These are phyloP conservation scores for Ogataea minuta DNA, from an alignment of 805 yeast genomes.

Conservation along the genomic window DNA sequence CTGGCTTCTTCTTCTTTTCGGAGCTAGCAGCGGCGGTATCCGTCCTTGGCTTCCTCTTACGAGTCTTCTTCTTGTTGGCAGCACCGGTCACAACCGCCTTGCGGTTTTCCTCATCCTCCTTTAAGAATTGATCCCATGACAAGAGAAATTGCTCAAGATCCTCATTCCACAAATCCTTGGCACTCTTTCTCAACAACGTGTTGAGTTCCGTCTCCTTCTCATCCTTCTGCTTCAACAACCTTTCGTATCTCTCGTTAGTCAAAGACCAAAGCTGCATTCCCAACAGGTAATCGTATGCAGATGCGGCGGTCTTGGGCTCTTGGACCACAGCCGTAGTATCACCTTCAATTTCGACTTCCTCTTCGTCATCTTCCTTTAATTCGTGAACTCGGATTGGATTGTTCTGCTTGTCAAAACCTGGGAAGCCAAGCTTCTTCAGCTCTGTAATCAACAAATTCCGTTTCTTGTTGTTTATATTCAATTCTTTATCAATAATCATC, in stretches of 20 bases:
- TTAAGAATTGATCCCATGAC: constrained; percentile 67
- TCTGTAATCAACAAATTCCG: constrained; percentile 61
- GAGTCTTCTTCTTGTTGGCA: constrained; percentile 38
- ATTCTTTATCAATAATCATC: constrained; percentile 74
- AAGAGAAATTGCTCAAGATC: constrained; percentile 75
- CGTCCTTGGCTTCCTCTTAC: constrained; percentile 31
- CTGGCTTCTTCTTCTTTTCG: constrained; percentile 15
- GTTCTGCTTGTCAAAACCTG: constrained; percentile 70
- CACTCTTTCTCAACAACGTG: constrained; percentile 58
- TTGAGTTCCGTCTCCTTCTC: constrained; percentile 72
- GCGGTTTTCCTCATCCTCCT: constrained; percentile 61
- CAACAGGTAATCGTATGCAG: constrained; percentile 80
- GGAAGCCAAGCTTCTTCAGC: constrained; percentile 64
- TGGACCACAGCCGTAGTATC: constrained; percentile 40
- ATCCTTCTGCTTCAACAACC: constrained; percentile 67
- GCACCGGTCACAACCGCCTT: constrained; percentile 47
- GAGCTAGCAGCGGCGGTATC: constrained; percentile 8
- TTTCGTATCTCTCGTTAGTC: constrained; percentile 85
- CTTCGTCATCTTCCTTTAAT: constrained; percentile 41
- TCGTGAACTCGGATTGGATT: constrained; percentile 45
- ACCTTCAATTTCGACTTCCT: constrained; percentile 36
- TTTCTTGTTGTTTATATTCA: constrained; percentile 73
- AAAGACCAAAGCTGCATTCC: constrained; percentile 95
- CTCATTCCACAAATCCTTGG: constrained; percentile 84
- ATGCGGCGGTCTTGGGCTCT: constrained; percentile 46